Percentiles rank a stretch among this genome's conserved stretches.
Conservation (phyloP, 192 early-diverging fungal genomes). For the Podila clonocystis region DNA sequence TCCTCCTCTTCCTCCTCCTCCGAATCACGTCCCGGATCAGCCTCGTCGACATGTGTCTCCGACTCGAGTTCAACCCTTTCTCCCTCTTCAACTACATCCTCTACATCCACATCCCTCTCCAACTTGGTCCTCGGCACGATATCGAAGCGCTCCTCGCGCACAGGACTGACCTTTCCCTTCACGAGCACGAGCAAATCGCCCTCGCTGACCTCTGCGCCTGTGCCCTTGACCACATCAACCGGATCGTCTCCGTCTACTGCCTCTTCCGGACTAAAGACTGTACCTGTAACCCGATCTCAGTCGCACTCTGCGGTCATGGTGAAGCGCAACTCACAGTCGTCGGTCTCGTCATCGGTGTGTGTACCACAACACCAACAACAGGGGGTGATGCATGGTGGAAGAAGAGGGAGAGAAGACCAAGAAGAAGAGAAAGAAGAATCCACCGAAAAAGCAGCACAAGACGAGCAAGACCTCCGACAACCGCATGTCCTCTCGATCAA, state of each 20-base stretch:
- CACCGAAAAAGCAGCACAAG: background rate
- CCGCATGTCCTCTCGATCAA: background rate
- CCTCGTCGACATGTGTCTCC: too few species aligned
- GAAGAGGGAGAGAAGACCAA: background rate
- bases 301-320: constrained; percentile 2
- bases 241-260: background rate
- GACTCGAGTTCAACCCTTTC: too few species aligned
- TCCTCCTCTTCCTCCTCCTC: background rate
- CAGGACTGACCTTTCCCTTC: background rate
- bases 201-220: background rate
- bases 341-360: too few species aligned
- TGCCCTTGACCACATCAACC: background rate
- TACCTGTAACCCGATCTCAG: background rate
- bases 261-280: background rate
- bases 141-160: background rate
- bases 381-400: too few species aligned
- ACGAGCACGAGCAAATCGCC: background rate
- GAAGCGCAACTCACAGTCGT: background rate
- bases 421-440: background rate
- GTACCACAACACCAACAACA: too few species aligned
- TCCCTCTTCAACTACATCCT: background rate
- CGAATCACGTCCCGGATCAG: too few species aligned
- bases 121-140: background rate
- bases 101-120: background rate
- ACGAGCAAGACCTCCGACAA: background rate